phyloP scores from a whole-genome alignment of 2,329 filamentous ascomycete genomes.

The Ceratocystis cacaofunesta region DNA sequence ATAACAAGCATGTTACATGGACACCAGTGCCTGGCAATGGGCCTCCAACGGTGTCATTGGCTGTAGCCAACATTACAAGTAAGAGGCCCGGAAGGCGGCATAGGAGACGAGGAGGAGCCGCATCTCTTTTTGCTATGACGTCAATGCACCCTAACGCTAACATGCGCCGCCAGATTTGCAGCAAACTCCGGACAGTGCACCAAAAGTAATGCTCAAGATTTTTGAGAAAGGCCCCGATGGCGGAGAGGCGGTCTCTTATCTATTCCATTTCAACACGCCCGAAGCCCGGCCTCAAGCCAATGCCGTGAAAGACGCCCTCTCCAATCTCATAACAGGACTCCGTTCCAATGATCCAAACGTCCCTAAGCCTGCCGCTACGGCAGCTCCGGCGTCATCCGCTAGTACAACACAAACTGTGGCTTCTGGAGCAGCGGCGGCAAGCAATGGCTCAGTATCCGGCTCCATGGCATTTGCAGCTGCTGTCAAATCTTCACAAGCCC shows the following conservation, averaged over 20 bases:
- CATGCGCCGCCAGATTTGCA: slow-evolving; percentile 54
- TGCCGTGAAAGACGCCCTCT: slow-evolving; percentile 66
- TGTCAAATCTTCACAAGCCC: slow-evolving; percentile 37
- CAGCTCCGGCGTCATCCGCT: slow-evolving; percentile 19
- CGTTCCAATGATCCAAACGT: slow-evolving; percentile 42
- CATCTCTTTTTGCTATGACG: neutral
- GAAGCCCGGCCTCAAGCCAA: slow-evolving; percentile 74
- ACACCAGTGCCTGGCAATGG: slow-evolving; percentile 51
- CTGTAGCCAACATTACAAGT: slow-evolving; percentile 71
- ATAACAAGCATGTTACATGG: slow-evolving; percentile 67
- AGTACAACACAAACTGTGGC: slow-evolving; percentile 19
- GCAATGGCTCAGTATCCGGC: slow-evolving; percentile 33
- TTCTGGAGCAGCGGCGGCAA: slow-evolving; percentile 14
- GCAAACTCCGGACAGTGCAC: slow-evolving; percentile 73
- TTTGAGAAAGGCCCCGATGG: slow-evolving; percentile 53
- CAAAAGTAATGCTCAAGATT: slow-evolving; percentile 90
- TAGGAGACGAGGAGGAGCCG: slow-evolving; percentile 8
- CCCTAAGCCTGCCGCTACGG: slow-evolving; percentile 31
- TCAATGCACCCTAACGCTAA: neutral
- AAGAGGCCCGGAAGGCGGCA: slow-evolving; percentile 24
- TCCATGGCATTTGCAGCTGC: slow-evolving; percentile 68
- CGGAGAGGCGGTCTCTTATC: slow-evolving; percentile 52
- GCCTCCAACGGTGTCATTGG: slow-evolving; percentile 51
- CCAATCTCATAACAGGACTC: slow-evolving; percentile 55
- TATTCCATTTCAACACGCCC: slow-evolving; percentile 77